These are phyloP conservation scores for Wickerhamomyces strasburgensis DNA, from an alignment of 805 yeast genomes.

Conservation along the genomic window DNA sequence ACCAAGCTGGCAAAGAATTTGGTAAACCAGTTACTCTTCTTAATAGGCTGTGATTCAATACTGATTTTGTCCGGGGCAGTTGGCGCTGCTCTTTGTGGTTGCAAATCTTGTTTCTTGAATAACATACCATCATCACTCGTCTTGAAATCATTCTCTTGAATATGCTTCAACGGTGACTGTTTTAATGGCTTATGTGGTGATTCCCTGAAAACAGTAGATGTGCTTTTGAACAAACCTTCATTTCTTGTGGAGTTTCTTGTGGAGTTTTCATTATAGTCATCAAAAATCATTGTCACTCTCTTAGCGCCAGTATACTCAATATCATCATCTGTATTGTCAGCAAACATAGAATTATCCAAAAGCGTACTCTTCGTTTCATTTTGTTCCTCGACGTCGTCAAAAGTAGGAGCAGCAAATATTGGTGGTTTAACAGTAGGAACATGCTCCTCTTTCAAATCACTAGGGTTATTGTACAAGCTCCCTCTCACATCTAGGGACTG, in stretches of 20 bases:
- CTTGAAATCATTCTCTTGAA: conserved; percentile 18
- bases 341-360: conserved; percentile 22
- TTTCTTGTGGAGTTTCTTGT: too few species aligned
- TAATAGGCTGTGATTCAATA: conserved; percentile 19
- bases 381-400: conserved; percentile 8
- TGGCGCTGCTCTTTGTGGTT: conserved; percentile 21
- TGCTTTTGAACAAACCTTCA: background rate
- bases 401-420: conserved; percentile 15
- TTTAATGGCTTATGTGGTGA: conserved; percentile 9
- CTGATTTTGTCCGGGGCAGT: conserved; percentile 15
- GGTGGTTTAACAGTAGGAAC: conserved; percentile 9
- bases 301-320: conserved; percentile 19
- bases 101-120: conserved; percentile 5
- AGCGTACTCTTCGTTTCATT: conserved; percentile 18
- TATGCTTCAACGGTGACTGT: conserved; percentile 21
- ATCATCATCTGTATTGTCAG: conserved; percentile 23
- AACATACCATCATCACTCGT: conserved; percentile 17
- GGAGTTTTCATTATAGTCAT: conserved; percentile 12
- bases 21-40: conserved; percentile 35
- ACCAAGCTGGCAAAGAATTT: conserved; percentile 29
- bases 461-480: conserved; percentile 20
- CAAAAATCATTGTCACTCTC: conserved; percentile 26
- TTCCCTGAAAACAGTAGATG: background rate
- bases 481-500: conserved; percentile 20
- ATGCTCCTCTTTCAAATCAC: conserved; percentile 16